Conservation (phyloP, 257 asterid genomes). For the Solanum sparsipilum region DNA sequence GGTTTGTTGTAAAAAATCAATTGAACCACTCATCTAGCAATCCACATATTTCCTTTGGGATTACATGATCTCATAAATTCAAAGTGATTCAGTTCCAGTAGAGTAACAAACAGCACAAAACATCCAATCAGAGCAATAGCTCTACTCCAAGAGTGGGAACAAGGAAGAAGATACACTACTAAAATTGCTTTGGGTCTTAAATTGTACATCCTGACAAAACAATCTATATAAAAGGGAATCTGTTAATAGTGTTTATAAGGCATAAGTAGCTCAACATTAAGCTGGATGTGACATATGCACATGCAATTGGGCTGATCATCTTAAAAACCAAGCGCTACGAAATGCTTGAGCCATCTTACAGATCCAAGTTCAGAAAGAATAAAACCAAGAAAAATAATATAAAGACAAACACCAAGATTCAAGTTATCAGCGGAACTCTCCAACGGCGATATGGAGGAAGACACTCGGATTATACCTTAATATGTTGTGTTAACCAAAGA, state of each 20-base stretch:
- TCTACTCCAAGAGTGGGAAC: neutral
- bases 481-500: constrained; percentile 79
- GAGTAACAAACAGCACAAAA: neutral
- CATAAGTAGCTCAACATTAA: neutral
- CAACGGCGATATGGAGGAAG: neutral
- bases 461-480: constrained; percentile 45
- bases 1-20: neutral
- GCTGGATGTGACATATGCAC: neutral
- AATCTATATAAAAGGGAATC: neutral
- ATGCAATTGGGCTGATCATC: neutral
- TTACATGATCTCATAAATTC: neutral
- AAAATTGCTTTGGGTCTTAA: neutral
- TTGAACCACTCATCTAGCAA: neutral
- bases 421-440: neutral
- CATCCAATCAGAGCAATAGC: neutral
- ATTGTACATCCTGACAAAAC: neutral
- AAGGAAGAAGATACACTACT: neutral
- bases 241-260: neutral
- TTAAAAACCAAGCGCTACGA: neutral
- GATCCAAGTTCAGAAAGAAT: neutral
- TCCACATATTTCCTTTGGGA: neutral
- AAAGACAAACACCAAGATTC: neutral
- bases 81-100: neutral
- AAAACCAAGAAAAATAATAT: neutral
- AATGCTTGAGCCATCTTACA: neutral